These are phyloP conservation scores for Gorgonomyces haynaldii DNA, from an alignment of 192 early-diverging fungal species.

Conservation along the genomic window DNA sequence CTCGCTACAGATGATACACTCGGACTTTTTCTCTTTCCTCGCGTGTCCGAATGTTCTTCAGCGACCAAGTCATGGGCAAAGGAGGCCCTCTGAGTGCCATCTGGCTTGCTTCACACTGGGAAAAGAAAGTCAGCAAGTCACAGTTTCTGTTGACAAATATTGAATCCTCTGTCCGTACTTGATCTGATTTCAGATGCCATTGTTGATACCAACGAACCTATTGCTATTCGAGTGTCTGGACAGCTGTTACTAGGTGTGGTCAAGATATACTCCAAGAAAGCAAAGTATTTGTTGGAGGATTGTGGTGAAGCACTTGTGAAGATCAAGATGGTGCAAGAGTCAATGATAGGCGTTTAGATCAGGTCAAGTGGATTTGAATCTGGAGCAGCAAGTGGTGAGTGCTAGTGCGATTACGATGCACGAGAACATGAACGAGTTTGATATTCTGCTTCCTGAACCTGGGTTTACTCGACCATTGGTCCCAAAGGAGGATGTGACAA, in stretches of 20 bases:
- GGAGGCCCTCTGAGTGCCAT: conserved; percentile 83
- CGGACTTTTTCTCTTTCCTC: neutral
- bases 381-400: conserved; percentile 55
- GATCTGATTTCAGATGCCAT: conserved; percentile 53
- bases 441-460: no score
- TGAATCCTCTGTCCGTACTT: conserved; percentile 64
- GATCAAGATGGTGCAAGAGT: conserved; percentile 72
- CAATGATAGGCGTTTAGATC: conserved; percentile 54
- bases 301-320: conserved; percentile 91
- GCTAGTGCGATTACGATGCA: conserved; percentile 77
- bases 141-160: conserved; percentile 95
- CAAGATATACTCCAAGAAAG: conserved; percentile 91
- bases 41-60: conserved; percentile 26
- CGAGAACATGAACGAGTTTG: conserved; percentile 81
- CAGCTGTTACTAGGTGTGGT: conserved; percentile 93
- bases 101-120: conserved; percentile 97
- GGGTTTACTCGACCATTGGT: neutral
- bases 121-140: conserved; percentile 88
- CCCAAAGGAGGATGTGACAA: neutral
- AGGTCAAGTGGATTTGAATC: conserved; percentile 76
- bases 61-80: conserved; percentile 30
- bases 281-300: conserved; percentile 92
- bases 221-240: conserved; percentile 89
- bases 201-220: conserved; percentile 64
- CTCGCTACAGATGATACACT: neutral